Percentiles rank a stretch among this genome's conserved stretches.
Evolutionary conservation across 768 basidiomycete genomes (phyloP).

Genomic region (Goffeauzyma gilvescens): DNA sequence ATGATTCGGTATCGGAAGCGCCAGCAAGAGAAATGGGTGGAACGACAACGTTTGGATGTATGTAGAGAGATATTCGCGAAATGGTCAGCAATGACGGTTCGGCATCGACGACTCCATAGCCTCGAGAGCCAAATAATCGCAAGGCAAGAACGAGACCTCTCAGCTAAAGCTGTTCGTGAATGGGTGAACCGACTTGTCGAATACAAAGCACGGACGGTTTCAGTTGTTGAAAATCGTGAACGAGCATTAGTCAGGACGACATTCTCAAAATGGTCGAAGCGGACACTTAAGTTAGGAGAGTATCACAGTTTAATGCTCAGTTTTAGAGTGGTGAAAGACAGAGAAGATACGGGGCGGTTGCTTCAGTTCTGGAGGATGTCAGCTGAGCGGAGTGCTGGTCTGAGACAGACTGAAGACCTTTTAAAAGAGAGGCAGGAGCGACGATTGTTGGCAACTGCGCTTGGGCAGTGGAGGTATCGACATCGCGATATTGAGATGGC

Average conservation of each 20-base stretch:
- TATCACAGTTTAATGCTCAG: constrained; percentile 10
- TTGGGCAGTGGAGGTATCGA: constrained; percentile 6
- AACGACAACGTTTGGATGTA: no score
- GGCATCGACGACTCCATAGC: no score
- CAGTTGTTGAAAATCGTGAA: not conserved
- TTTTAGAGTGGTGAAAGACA: constrained; percentile 5
- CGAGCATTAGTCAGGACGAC: constrained; percentile 1
- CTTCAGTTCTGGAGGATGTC: not conserved
- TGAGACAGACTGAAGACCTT: not conserved
- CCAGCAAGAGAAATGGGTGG: no score
- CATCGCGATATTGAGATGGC: not conserved
- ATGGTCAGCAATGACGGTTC: no score
- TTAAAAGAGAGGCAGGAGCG: not conserved
- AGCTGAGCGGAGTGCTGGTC: not conserved
- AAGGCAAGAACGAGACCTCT: no score
- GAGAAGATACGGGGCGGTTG: not conserved
- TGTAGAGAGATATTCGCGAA: no score
- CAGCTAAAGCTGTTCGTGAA: no score
- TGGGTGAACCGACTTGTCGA: constrained; percentile 2
- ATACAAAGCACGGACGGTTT: not conserved
- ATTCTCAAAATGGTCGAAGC: constrained; percentile 7
- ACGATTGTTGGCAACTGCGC: not conserved
- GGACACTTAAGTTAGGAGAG: constrained; percentile 8
- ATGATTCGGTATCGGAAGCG: no score
- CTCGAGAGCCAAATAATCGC: no score